A percentile compares a stretch with the other conserved stretches of the same genome.
Conservation (phyloP, 306 rosid genomes). For the Geum urbanum region DNA sequence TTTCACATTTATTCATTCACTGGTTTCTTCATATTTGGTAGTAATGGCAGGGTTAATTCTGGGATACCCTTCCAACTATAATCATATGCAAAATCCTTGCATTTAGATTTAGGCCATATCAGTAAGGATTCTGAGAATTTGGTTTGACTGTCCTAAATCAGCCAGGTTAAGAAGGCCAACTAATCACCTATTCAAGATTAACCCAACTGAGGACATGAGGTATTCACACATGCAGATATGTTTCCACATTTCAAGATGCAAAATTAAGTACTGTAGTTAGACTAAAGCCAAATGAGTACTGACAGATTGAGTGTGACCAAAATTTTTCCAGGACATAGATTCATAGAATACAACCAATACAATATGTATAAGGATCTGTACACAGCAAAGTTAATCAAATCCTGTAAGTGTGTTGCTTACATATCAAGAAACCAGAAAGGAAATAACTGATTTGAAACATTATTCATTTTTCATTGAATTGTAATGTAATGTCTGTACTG, state of each 20-base stretch:
- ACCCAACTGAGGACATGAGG: neutral
- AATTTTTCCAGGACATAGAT: neutral
- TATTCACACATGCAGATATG: conserved; percentile 4
- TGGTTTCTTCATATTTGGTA: conserved; percentile 6
- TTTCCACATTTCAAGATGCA: neutral
- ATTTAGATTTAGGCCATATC: conserved; percentile 10
- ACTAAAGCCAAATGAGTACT: neutral
- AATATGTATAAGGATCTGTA: neutral
- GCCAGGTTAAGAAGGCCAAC: neutral
- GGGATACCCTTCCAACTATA: conserved; percentile 9
- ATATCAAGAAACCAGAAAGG: conserved; percentile 7
- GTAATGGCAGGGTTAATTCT: neutral
- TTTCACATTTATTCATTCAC: neutral
- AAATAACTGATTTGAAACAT: conserved; percentile 4
- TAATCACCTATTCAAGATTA: neutral
- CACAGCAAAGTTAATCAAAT: neutral
- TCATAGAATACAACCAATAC: neutral
- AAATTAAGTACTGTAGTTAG: neutral
- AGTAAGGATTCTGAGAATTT: conserved; percentile 9
- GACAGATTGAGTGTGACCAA: neutral
- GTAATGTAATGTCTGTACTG: neutral
- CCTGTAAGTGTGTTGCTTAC: conserved; percentile 7
- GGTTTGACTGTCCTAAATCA: neutral
- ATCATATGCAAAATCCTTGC: neutral
- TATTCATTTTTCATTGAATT: conserved; percentile 3